Base-by-base conservation (phyloP, 2,329 filamentous ascomycete species). In the Lasiodiplodia sp. region DNA sequence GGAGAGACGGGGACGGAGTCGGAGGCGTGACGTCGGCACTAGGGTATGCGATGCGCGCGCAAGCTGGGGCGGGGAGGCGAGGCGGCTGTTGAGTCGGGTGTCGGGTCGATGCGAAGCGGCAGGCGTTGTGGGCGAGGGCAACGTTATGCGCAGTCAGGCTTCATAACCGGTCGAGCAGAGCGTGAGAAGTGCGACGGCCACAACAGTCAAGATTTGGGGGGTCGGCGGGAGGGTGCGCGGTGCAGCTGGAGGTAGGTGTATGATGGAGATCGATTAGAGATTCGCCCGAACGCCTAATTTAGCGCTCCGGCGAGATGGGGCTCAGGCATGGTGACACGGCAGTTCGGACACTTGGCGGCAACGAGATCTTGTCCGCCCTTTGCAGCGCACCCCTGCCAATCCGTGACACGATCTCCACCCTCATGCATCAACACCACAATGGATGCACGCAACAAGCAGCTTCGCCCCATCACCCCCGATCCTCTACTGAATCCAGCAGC, bases 271-370 rank as follows among this genome's bases (percentile, higher is more conserved):
- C 66, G 56, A 60, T 58, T 55, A 52, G 49, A 68, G 66, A 63
- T 68, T 62, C 66, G 57, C 66, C 65, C 65, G 53, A 63, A 67
- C n/a, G 65, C 66, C 49, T 68, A 68, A 68, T 53, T 68, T 68
- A 68, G 66, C 66, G 58, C 57, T 58, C 34, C 56, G 44, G 44
- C 55, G 53, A 47, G 44, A 47, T 47, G 44, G 44, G 44, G n/a
- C n/a, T n/a, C n/a, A n/a, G n/a, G n/a, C n/a, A n/a, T n/a, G n/a
- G n/a, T n/a, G n/a, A n/a, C n/a, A n/a, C n/a, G n/a, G n/a, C n/a
- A n/a, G 31, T 31, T 31, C 31, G 31, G 31, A 31, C 31, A 31
- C 8, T 31, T 6, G 31, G 5, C 31, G 8, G 31, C 31, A 31
- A 31, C 31, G 31, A 31, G 31, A 31, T 31, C 31, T 31, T 31